phyloP scores from a whole-genome alignment of 2,329 filamentous ascomycete species.

The Hymenoscyphus repandus region DNA sequence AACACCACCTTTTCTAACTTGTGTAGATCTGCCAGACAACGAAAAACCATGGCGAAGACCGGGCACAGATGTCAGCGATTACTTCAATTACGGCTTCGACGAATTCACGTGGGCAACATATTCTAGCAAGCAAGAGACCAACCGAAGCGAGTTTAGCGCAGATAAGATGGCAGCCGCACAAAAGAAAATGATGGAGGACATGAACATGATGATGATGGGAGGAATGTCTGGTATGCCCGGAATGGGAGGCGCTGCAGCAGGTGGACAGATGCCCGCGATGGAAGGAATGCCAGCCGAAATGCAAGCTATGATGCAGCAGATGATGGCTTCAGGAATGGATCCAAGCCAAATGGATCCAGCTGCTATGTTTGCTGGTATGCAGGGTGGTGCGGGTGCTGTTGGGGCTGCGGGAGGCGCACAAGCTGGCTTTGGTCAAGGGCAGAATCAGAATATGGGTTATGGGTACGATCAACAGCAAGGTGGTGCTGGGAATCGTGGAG shows the following conservation, averaged over 20 bases:
- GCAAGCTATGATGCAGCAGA: conserved; percentile 66
- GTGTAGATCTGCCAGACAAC: conserved; percentile 62
- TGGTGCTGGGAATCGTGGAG: conserved; percentile 24
- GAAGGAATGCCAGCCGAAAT: conserved; percentile 62
- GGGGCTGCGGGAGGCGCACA: conserved; percentile 44
- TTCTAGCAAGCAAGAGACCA: conserved; percentile 76
- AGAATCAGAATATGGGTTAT: conserved; percentile 27
- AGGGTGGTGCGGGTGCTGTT: conserved; percentile 37
- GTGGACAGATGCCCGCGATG: conserved; percentile 49
- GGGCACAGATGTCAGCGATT: conserved; percentile 90
- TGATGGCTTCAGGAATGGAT: conserved; percentile 62
- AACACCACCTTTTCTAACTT: neutral
- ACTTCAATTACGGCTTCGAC: conserved; percentile 99
- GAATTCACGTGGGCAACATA: conserved; percentile 98
- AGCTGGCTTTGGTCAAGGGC: conserved; percentile 39
- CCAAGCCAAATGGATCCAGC: conserved; percentile 62
- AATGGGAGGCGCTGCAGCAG: conserved; percentile 31
- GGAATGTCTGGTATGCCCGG: conserved; percentile 43
- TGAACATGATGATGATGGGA: conserved; percentile 64
- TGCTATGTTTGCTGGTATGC: conserved; percentile 56
- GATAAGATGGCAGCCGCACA: conserved; percentile 56
- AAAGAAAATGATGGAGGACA: conserved; percentile 75
- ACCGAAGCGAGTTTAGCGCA: conserved; percentile 71
- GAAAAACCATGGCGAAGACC: conserved; percentile 95
- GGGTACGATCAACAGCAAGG: conserved; percentile 28